A percentile compares a stretch with the other conserved stretches of the same genome.
phyloP scores from a whole-genome alignment of 768 basidiomycete genomes.

The Ephemerocybe angulata region DNA sequence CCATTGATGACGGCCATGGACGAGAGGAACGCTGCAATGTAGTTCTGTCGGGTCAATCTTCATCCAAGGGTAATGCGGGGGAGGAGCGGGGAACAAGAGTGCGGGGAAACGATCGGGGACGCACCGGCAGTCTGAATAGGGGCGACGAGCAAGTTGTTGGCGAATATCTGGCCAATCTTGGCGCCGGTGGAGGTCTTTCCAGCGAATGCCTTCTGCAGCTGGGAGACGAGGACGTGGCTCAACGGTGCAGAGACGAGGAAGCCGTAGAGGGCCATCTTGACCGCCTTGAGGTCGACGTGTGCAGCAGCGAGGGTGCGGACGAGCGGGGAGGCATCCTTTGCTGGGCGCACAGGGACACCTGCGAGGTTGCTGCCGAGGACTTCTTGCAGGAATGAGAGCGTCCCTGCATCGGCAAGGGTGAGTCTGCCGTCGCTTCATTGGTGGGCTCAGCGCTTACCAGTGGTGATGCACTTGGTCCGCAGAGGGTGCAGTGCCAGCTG shows the following conservation, averaged over 20 bases:
- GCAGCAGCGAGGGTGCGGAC: constrained; percentile 49
- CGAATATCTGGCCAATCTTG: constrained; percentile 69
- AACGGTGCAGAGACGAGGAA: constrained; percentile 82
- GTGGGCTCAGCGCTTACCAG: constrained; percentile 41
- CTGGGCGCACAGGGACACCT: constrained; percentile 48
- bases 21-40: constrained; percentile 56
- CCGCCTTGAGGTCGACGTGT: constrained; percentile 64
- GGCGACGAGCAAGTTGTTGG: constrained; percentile 71
- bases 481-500: constrained; percentile 68
- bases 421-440: neutral
- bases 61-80: neutral
- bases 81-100: neutral
- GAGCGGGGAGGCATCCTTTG: constrained; percentile 53
- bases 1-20: constrained; percentile 86
- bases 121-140: constrained; percentile 70
- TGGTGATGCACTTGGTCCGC: constrained; percentile 77
- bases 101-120: constrained; percentile 16
- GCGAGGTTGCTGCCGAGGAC: constrained; percentile 74
- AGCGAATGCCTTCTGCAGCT: constrained; percentile 71
- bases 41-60: neutral
- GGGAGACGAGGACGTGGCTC: constrained; percentile 67
- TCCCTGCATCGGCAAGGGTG: constrained; percentile 27
- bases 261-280: constrained; percentile 85
- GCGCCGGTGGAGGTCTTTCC: constrained; percentile 64
- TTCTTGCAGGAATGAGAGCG: constrained; percentile 71